Conservation (phyloP, 306 rosid species). For the Hippophae gyantsensis region DNA sequence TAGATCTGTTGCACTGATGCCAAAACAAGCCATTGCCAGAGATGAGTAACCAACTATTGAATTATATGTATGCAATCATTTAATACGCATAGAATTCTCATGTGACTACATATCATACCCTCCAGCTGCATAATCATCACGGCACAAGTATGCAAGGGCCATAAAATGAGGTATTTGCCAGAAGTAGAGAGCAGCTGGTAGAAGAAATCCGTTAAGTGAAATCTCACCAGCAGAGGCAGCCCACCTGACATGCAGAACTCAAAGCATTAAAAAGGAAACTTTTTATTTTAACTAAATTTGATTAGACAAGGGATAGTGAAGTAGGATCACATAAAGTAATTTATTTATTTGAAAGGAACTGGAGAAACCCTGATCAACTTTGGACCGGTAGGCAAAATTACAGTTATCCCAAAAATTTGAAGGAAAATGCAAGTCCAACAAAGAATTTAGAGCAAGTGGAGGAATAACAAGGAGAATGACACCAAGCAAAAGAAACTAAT, state of each 20-base stretch:
- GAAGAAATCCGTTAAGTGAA: slow-evolving; percentile 69
- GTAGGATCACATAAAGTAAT: no score
- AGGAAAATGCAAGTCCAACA: no score
- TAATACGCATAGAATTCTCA: neutral
- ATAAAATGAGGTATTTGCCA: slow-evolving; percentile 99
- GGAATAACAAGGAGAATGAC: no score
- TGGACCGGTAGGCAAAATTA: no score
- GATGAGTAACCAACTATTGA: neutral
- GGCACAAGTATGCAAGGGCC: slow-evolving; percentile 96
- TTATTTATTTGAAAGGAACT: no score
- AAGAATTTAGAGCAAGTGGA: no score
- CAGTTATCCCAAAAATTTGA: no score
- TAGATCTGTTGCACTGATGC: slow-evolving; percentile 1
- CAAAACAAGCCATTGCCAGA: neutral
- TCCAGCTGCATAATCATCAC: slow-evolving; percentile 86
- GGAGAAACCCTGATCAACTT: no score
- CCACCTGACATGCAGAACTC: slow-evolving; percentile 53
- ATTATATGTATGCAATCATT: neutral
- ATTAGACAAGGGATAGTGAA: no score
- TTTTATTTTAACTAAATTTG: no score
- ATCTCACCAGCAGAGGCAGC: slow-evolving; percentile 80
- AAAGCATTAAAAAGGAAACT: neutral
- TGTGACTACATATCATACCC: slow-evolving; percentile 50
- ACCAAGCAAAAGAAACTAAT: neutral
- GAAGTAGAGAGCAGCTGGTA: slow-evolving; percentile 93